Percentiles rank a stretch among this genome's conserved stretches.
phyloP scores from a whole-genome alignment of 768 basidiomycete species.

The Mycena olivaceomarginata region DNA sequence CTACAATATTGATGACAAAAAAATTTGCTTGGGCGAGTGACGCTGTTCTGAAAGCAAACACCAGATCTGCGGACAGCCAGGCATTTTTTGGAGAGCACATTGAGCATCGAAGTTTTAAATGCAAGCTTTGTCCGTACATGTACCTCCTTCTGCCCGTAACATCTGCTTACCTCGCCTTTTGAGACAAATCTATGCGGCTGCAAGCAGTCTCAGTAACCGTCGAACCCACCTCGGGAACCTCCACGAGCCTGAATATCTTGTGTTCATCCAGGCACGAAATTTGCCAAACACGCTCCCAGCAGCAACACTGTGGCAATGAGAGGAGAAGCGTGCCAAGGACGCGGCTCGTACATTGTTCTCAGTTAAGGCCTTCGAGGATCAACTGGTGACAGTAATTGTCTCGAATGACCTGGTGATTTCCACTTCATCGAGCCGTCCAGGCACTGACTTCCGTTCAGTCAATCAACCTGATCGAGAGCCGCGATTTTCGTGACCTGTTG shows the following conservation, averaged over 20 bases:
- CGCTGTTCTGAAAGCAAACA: neutral
- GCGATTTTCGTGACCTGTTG: slow-evolving; percentile 12
- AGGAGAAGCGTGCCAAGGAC: neutral
- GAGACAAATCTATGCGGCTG: neutral
- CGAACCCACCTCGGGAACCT: neutral
- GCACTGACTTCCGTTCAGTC: slow-evolving; percentile 10
- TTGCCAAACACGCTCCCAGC: slow-evolving; percentile 17
- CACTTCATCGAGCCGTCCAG: neutral
- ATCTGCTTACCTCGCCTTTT: neutral
- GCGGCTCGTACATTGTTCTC: neutral
- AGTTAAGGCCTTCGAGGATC: neutral
- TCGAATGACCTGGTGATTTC: slow-evolving; percentile 8
- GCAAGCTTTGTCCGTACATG: neutral
- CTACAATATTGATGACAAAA: neutral
- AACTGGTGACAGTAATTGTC: neutral
- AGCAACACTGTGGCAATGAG: neutral
- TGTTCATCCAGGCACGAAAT: neutral
- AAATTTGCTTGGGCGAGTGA: slow-evolving; percentile 13
- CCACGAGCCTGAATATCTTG: neutral
- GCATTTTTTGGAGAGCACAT: slow-evolving; percentile 3
- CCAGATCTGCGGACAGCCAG: slow-evolving; percentile 11
- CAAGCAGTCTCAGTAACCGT: slow-evolving; percentile 10
- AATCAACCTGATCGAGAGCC: slow-evolving; percentile 22
- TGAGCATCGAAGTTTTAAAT: slow-evolving; percentile 12
- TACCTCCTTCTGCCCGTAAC: neutral